Evolutionary conservation across 208 protist species (phyloP), one percentile per base, ranked within the genome.

Genomic region (Trypanosoma congolense): DNA sequence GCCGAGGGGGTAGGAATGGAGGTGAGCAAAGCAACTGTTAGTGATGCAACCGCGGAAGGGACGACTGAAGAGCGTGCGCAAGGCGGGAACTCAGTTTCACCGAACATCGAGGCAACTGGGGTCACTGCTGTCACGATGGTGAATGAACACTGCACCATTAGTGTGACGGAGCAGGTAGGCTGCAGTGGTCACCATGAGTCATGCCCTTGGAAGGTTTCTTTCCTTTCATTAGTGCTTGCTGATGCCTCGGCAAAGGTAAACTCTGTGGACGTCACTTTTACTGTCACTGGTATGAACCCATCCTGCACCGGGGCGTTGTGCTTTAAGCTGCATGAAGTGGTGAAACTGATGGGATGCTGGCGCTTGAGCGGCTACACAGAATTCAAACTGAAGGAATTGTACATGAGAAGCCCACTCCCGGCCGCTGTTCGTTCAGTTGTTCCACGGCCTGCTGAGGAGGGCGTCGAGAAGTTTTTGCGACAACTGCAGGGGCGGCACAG

Each of bases 291-390:
- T 1, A 41, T 16, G n/a, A 24, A 26, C 0, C 19, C 26, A 24
- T 16, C 18, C 16, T 43, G 33, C 14, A 29, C 80, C 9, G 44
- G 59, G 4, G 21, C 12, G 12, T 16, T 85, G 6, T 59, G 73
- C 31, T 80, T 80, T 52, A 48, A 55, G 6, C 70, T 69, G 5
- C 49, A 61, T 16, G 77, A 85, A 38, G 77, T 85, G 49, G 60
- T 64, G 33, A 58, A 69, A 4, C 60, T 85, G 25, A 73, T 85
- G 51, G 65, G 60, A 21, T 52, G 62, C 29, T 85, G 77, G 77
- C 40, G 73, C 12, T 62, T 62, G 10, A 85, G 77, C 57, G 52
- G 63, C 40, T 73, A 80, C 33, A 63, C 54, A 51, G 77, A 80
- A 60, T 42, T 35, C 3, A 22, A 38, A 5, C 58, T 56, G 35